Evolutionary conservation across 495 filamentous ascomycete genomes (phyloP).

Genomic region (Amphirosellinia nigrospora): DNA sequence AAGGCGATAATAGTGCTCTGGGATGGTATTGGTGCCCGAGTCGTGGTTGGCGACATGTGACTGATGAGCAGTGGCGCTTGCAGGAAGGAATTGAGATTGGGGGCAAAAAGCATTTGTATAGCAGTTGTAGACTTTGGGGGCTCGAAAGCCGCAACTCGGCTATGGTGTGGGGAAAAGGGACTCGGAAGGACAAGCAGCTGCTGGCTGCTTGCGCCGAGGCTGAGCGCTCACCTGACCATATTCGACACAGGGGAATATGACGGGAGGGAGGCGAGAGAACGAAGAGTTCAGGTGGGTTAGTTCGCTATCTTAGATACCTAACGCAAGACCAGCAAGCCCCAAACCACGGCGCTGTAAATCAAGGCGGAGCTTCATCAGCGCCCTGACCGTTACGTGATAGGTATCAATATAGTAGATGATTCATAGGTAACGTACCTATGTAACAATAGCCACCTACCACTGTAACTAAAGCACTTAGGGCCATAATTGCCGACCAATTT

Average conservation of each 20-base stretch:
- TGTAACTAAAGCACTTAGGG: background rate
- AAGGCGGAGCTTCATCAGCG: background rate
- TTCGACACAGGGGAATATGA: conserved; percentile 20
- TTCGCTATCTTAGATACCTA: too few species aligned
- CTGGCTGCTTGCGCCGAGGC: conserved; percentile 27
- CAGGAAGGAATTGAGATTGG: conserved; percentile 23
- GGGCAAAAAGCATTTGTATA: conserved; percentile 13
- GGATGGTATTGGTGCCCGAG: conserved; percentile 23
- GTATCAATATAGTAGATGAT: background rate
- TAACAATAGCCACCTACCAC: background rate
- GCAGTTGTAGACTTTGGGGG: background rate
- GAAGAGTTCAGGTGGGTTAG: background rate
- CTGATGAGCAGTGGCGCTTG: conserved; percentile 23
- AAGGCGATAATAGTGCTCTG: background rate
- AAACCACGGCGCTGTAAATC: too few species aligned
- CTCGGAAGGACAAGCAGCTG: conserved; percentile 4
- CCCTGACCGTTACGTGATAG: background rate
- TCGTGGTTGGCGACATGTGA: conserved; percentile 27
- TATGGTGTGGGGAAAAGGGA: conserved; percentile 20
- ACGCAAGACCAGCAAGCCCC: too few species aligned
- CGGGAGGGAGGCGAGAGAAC: conserved; percentile 13
- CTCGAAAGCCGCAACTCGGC: conserved; percentile 14
- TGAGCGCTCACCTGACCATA: conserved; percentile 28
- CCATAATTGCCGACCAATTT: conserved; percentile 20
- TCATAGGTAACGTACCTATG: background rate